Evolutionary conservation across 169 alveolate genomes (phyloP).

Genomic region (Plasmodium blacklocki): DNA sequence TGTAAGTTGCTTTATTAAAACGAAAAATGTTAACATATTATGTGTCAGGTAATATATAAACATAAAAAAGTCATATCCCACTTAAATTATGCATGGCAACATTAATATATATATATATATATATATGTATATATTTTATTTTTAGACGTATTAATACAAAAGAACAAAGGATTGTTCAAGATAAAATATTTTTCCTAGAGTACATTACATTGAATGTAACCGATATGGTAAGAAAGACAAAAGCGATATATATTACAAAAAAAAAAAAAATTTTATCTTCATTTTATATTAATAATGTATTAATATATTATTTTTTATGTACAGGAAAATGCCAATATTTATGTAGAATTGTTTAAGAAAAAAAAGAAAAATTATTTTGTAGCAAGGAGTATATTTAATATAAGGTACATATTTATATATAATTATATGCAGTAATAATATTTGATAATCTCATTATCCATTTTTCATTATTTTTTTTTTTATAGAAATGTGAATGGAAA

Average conservation of each 20-base stretch:
- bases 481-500: slow-evolving; percentile 35
- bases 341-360: slow-evolving; percentile 56
- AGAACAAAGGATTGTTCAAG: slow-evolving; percentile 36
- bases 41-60: slow-evolving; percentile 46
- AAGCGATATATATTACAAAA: not conserved
- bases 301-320: not conserved
- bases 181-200: slow-evolving; percentile 58
- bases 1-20: slow-evolving; percentile 52
- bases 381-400: slow-evolving; percentile 55
- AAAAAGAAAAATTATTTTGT: slow-evolving; percentile 60
- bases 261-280: not conserved
- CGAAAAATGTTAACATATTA: slow-evolving; percentile 16
- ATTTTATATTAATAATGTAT: not conserved
- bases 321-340: slow-evolving; percentile 54
- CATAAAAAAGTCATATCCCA: not conserved
- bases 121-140: not conserved
- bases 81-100: not conserved
- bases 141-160: slow-evolving; percentile 56
- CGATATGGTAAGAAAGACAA: slow-evolving; percentile 3
- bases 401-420: slow-evolving; percentile 20
- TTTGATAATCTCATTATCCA: not conserved
- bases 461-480: slow-evolving; percentile 1
- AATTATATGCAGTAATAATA: not conserved
- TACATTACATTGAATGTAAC: slow-evolving; percentile 32
- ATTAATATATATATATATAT: not conserved